Percentiles rank a stretch among this genome's conserved stretches.
phyloP scores from a whole-genome alignment of 345 rosid species.

The Geranium brycei region DNA sequence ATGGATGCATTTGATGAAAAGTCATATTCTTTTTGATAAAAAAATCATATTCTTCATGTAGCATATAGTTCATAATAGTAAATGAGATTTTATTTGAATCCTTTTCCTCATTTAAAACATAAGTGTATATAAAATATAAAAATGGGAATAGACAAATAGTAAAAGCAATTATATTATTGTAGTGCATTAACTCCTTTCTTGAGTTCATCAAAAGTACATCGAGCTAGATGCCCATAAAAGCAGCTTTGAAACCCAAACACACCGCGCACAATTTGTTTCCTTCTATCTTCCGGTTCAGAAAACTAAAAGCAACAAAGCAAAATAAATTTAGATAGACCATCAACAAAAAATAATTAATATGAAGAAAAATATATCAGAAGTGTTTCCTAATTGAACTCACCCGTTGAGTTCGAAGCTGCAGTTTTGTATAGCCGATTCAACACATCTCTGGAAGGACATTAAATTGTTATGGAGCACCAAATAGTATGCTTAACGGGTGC shows the following conservation, averaged over 20 bases:
- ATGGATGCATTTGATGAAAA: too few relatives aligned
- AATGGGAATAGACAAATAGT: background rate
- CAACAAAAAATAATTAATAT: background rate
- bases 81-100: background rate
- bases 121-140: too few relatives aligned
- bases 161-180: conserved; percentile 56
- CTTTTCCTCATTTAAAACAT: too few relatives aligned
- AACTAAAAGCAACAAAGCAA: conserved; percentile 35
- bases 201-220: conserved; percentile 36
- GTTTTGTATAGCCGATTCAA: conserved; percentile 80
- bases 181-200: conserved; percentile 36
- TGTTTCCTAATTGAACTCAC: conserved; percentile 25
- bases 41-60: too few relatives aligned
- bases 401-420: conserved; percentile 72
- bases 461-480: conserved; percentile 59
- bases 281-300: conserved; percentile 52
- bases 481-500: conserved; percentile 62
- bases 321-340: background rate
- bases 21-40: too few relatives aligned
- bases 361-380: too few relatives aligned
- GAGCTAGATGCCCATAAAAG: conserved; percentile 51
- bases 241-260: conserved; percentile 55
- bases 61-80: background rate
- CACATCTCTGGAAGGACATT: conserved; percentile 67
- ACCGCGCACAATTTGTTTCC: conserved; percentile 47